phyloP scores from a whole-genome alignment of 257 asterid genomes.

The Capsicum rhomboideum region DNA sequence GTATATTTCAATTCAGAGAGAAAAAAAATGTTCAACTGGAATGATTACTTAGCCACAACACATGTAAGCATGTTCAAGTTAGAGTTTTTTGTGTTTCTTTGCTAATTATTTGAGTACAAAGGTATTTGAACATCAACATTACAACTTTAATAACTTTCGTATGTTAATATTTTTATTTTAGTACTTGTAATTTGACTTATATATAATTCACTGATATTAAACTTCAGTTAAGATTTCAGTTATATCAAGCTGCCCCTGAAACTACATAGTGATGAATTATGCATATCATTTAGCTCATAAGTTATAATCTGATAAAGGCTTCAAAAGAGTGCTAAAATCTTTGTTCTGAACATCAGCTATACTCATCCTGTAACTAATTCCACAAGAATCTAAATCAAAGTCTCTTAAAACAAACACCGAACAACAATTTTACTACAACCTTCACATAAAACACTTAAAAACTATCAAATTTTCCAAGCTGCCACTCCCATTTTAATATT shows the following conservation, averaged over 20 bases:
- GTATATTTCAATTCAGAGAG: too few relatives aligned
- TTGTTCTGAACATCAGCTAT: constrained; percentile 16
- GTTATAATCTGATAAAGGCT: too few relatives aligned
- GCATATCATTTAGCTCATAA: too few relatives aligned
- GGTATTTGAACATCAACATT: background rate
- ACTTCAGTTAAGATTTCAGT: background rate
- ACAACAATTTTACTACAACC: background rate
- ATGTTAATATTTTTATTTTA: background rate
- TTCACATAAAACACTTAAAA: background rate
- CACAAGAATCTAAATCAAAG: background rate
- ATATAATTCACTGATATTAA: background rate
- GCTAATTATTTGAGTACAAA: background rate
- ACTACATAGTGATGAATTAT: background rate
- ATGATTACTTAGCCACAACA: too few relatives aligned
- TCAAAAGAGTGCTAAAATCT: too few relatives aligned
- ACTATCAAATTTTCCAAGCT: background rate
- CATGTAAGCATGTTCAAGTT: too few relatives aligned
- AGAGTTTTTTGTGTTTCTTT: too few relatives aligned
- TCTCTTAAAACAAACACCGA: background rate
- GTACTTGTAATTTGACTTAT: background rate
- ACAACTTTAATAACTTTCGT: background rate
- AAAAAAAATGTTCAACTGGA: too few relatives aligned
- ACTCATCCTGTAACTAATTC: background rate
- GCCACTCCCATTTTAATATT: background rate
- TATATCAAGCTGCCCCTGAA: background rate